Percentiles rank a stretch among this genome's conserved stretches.
Conservation (phyloP, 2,329 filamentous ascomycete species). For the Colletotrichum graminicola region DNA sequence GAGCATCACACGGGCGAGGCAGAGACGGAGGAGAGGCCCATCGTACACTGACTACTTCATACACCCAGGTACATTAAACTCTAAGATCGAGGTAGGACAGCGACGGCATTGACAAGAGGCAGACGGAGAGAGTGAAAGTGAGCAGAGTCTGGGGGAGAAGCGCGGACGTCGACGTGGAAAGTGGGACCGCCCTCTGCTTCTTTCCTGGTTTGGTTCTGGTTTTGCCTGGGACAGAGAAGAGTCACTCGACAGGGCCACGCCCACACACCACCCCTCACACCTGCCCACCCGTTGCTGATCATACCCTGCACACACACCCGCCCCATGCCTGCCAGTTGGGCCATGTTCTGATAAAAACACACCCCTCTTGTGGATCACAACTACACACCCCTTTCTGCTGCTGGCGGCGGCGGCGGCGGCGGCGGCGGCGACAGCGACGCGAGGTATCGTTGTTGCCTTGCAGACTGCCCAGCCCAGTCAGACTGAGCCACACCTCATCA, state of each 20-base stretch:
- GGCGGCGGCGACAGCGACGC: not conserved
- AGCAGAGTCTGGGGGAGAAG: slow-evolving; percentile 14
- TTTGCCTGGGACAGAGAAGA: slow-evolving; percentile 33
- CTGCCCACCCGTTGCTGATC: slow-evolving; percentile 16
- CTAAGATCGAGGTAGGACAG: slow-evolving; percentile 2
- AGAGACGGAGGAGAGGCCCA: slow-evolving; percentile 1
- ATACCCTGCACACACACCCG: slow-evolving; percentile 18
- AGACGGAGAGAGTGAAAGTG: not conserved
- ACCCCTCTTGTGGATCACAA: not conserved
- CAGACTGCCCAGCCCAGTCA: slow-evolving; percentile 37
- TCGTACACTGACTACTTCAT: not conserved
- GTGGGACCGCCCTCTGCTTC: slow-evolving; percentile 17
- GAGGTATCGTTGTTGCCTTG: not conserved
- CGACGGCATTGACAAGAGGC: slow-evolving; percentile 1
- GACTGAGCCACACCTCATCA: slow-evolving; percentile 35
- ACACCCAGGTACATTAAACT: not conserved
- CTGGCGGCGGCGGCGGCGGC: not conserved
- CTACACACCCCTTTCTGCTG: not conserved
- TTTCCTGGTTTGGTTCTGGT: slow-evolving; percentile 19
- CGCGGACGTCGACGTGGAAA: slow-evolving; percentile 35
- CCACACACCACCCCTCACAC: slow-evolving; percentile 4
- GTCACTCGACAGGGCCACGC: slow-evolving; percentile 30
- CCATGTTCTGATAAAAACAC: not conserved
- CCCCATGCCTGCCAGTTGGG: slow-evolving; percentile 9
- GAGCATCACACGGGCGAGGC: not conserved